Evolutionary conservation across 2,329 filamentous ascomycete species (phyloP), one percentile per base, ranked within the genome.

Genomic region (Colletotrichum sojae): DNA sequence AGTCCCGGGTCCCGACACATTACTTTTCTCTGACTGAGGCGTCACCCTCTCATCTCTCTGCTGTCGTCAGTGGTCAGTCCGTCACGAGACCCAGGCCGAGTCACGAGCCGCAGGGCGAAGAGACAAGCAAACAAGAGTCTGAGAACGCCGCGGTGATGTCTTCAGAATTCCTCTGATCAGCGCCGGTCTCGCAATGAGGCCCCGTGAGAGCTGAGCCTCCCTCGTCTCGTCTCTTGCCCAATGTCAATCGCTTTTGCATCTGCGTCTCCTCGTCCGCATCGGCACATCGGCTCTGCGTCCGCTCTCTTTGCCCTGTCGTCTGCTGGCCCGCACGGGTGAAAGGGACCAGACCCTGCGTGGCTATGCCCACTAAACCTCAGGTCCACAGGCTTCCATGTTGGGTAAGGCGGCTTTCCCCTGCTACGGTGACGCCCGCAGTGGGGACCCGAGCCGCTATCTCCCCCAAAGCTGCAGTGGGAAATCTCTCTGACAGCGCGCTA

Each of bases 261-360:
- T 52, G 62, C 62, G 60, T 66, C 13, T 22, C 15, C 43, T 53
- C 62, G 66, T 66, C 12, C 64, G 65, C 65, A 65, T 64, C 40
- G 51, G 45, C 56, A 36, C 31, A 60, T 60, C 59, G 22, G 22
- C 27, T 53, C 59, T 59, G 49, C 48, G 40, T 55, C 25, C 36
- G 46, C 49, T 56, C 54, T 48, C 48, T 43, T 43, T 54, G 61
- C 53, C 55, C 66, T 25, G 20, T 46, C 49, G 49, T 52, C 61
- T 40, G 40, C 52, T 60, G 43, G 49, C 51, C 66, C 62, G 55
- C 66, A 60, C 55, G 66, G 67, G 43, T 67, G 62, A 67, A 69
- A 60, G 67, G 67, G 67, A 69, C 67, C 67, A 69, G 67, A 69
- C 62, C 62, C 67, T 66, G 62, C 67, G 67, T 69, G 67, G 67